Conservation (phyloP, 345 rosid genomes). For the Pistacia integerrima region DNA sequence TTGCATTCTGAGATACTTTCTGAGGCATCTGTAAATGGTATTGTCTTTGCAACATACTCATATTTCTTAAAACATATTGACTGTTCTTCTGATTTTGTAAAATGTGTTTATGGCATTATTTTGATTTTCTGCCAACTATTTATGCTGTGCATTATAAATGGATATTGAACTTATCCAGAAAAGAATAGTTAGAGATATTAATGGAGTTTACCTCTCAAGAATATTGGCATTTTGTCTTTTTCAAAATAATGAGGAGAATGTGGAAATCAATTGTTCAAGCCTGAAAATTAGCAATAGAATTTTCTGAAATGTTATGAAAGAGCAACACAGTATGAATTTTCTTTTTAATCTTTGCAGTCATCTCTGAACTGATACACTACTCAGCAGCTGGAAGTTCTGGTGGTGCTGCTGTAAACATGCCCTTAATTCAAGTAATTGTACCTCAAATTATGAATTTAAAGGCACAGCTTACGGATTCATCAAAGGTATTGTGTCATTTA, state of each 20-base stretch:
- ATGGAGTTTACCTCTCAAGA: neutral
- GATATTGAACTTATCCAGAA: neutral
- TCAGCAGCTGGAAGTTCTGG: slow-evolving; percentile 77
- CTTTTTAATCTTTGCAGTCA: slow-evolving; percentile 54
- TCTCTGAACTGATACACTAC: slow-evolving; percentile 92
- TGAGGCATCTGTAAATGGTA: slow-evolving; percentile 99
- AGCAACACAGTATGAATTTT: neutral
- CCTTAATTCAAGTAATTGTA: slow-evolving; percentile 89
- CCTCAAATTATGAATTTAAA: slow-evolving; percentile 87
- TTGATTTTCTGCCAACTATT: neutral
- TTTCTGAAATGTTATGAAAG: too few relatives aligned
- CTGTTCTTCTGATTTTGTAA: neutral
- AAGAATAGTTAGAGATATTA: neutral
- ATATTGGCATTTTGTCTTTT: too few relatives aligned
- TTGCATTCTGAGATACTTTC: slow-evolving; percentile 83
- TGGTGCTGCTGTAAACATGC: slow-evolving; percentile 78
- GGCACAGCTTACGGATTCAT: slow-evolving; percentile 78
- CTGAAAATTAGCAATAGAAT: too few relatives aligned
- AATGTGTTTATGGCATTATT: slow-evolving; percentile 15
- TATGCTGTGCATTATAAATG: too few relatives aligned
- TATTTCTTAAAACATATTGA: neutral
- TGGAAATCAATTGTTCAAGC: too few relatives aligned
- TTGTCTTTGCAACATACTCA: slow-evolving; percentile 24
- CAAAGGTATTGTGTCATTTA: slow-evolving; percentile 59
- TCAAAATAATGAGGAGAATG: too few relatives aligned